A percentile compares a stretch with the other conserved stretches of the same genome.
Conservation (phyloP, 129 eudicot genomes). For the Centaurea solstitialis region DNA sequence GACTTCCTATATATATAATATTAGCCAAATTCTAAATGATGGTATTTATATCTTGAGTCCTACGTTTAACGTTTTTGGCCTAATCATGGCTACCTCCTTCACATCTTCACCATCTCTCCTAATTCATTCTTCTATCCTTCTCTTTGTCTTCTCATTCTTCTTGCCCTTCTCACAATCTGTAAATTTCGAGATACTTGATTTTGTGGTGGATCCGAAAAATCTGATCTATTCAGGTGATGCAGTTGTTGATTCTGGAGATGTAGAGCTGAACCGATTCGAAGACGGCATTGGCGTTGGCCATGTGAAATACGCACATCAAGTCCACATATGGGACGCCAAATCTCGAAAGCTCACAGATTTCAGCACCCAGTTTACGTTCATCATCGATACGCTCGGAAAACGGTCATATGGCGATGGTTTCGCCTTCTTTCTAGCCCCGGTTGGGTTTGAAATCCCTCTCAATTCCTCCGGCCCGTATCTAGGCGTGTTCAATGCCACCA, state of each 20-base stretch:
- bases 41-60: neutral
- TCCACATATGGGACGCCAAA: slow-evolving; percentile 30
- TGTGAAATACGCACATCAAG: slow-evolving; percentile 15
- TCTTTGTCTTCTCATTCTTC: neutral
- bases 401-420: slow-evolving; percentile 25
- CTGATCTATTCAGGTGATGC: slow-evolving; percentile 36
- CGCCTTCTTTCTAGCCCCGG: slow-evolving; percentile 38
- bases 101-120: neutral
- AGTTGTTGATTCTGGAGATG: slow-evolving; percentile 16
- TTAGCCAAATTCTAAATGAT: neutral
- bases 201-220: neutral
- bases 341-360: slow-evolving; percentile 16
- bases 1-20: too few species aligned
- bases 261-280: neutral
- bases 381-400: slow-evolving; percentile 1
- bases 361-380: slow-evolving; percentile 30
- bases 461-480: slow-evolving; percentile 37
- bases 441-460: slow-evolving; percentile 29
- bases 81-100: neutral
- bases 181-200: slow-evolving; percentile 20
- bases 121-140: neutral
- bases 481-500: slow-evolving; percentile 30
- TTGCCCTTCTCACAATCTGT: slow-evolving; percentile 12
- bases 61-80: neutral
- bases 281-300: slow-evolving; percentile 21